Evolutionary conservation across 2,329 filamentous ascomycete species (phyloP).

Genomic region (Arthrinium puccinioides): DNA sequence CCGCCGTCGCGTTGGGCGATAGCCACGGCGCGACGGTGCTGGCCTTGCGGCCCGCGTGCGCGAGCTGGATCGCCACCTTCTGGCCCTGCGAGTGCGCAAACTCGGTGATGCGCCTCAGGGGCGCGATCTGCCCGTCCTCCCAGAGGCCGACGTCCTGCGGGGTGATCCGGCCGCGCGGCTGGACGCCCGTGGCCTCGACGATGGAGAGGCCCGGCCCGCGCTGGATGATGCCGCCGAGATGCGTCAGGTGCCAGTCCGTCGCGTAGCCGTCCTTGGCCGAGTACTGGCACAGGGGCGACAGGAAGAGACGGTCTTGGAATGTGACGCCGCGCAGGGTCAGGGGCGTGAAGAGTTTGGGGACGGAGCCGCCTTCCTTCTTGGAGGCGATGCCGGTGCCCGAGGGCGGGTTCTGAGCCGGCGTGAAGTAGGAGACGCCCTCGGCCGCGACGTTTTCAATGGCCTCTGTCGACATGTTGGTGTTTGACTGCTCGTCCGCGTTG

Average conservation of each 20-base stretch:
- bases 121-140: constrained; percentile 74
- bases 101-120: constrained; percentile 59
- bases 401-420: constrained; percentile 30
- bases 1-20: constrained; percentile 14
- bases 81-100: constrained; percentile 47
- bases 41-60: constrained; percentile 49
- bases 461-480: neutral
- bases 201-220: constrained; percentile 68
- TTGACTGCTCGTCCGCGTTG: too few relatives aligned
- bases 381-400: constrained; percentile 27
- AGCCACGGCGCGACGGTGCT: constrained; percentile 28
- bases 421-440: constrained; percentile 32
- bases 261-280: constrained; percentile 56
- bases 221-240: constrained; percentile 70
- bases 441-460: constrained; percentile 18
- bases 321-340: constrained; percentile 39
- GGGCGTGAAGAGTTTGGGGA: constrained; percentile 44
- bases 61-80: constrained; percentile 64
- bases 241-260: constrained; percentile 75
- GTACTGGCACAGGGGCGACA: constrained; percentile 57
- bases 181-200: constrained; percentile 72
- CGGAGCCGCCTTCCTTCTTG: constrained; percentile 30
- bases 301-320: constrained; percentile 49
- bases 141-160: constrained; percentile 75
- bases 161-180: constrained; percentile 72